Conservation (phyloP, 495 filamentous ascomycete species). For the Penicillium antarcticum region DNA sequence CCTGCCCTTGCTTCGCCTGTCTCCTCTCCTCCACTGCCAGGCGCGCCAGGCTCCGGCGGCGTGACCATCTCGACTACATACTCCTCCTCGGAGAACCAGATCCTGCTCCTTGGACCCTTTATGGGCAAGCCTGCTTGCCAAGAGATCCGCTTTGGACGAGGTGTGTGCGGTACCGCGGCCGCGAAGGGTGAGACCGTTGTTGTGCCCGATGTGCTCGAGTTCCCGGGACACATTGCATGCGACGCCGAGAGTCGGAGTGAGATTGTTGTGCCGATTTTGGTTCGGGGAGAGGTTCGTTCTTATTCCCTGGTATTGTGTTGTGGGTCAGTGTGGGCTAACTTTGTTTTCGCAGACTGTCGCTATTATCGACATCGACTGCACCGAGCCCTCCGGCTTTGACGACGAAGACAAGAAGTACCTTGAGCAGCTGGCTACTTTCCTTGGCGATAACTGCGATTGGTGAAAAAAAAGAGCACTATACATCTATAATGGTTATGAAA, state of each 20-base stretch:
- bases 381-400: constrained; percentile 68
- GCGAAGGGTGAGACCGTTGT: constrained; percentile 59
- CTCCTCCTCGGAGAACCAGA: constrained; percentile 21
- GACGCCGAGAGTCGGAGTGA: constrained; percentile 80
- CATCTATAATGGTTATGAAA: neutral
- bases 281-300: constrained; percentile 50
- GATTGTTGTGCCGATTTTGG: constrained; percentile 82
- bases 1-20: constrained; percentile 33
- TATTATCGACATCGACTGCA: constrained; percentile 88
- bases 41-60: constrained; percentile 4
- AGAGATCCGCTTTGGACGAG: constrained; percentile 72
- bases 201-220: constrained; percentile 70
- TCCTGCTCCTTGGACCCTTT: constrained; percentile 80
- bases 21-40: constrained; percentile 19
- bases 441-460: constrained; percentile 74
- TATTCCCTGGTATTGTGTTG: neutral
- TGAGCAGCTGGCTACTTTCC: constrained; percentile 64
- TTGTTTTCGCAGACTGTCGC: constrained; percentile 58
- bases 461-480: constrained; percentile 22
- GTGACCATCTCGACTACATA: constrained; percentile 27
- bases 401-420: constrained; percentile 65
- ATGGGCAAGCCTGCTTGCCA: constrained; percentile 88
- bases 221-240: constrained; percentile 90
- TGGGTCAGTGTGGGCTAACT: constrained; percentile 5
- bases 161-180: constrained; percentile 83